Evolutionary conservation across 192 early-diverging fungal species (phyloP), one percentile per base, ranked within the genome.

Genomic region (Podila epicladia): DNA sequence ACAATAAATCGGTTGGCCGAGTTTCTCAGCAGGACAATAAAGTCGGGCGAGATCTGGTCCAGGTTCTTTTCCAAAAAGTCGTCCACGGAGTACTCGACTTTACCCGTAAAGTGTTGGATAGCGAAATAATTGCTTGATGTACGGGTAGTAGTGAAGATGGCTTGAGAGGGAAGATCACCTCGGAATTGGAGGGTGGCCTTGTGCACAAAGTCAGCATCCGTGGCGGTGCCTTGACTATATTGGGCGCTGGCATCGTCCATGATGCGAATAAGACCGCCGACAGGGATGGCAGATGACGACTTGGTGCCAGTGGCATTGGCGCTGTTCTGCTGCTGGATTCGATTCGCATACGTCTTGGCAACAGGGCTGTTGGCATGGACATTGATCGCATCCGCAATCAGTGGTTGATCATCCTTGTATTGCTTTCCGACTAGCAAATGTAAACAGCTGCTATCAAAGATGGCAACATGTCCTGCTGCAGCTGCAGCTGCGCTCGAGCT

Each of bases 21-120:
- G 48, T 87, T 84, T 35, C 89, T 82, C 73, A 97, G 89, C 48
- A 98, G 84, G 48, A 91, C 87, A 32, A 97, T 89, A 79, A 97
- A 97, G 78, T 99, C 96, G 6, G 93, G 86, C 50, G 93, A 85
- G 35, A 91, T 66, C 77, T 93, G 87, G 75, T 87, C 83, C 71
- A 90, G 59, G 86, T 97, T 97, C 75, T 90, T 91, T 53, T 93
- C 92, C 71, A 93, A 72, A 73, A 98, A 95, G 32, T 87, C 87
- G 49, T 91, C 89, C 33, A 93, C 85, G n/a, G 92, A 90, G 80
- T 98, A 98, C 67, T 90, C 88, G 19, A 97, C 89, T 38, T 77
- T 62, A 49, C 89, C 90, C 20, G 90, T 68, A 75, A 89, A 96
- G 72, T 97, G 95, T 53, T 89, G 85, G 57, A 97, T 87, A 38